Conservation (phyloP, 2,329 filamentous ascomycete species). For the Ascochyta clinopodiicola region DNA sequence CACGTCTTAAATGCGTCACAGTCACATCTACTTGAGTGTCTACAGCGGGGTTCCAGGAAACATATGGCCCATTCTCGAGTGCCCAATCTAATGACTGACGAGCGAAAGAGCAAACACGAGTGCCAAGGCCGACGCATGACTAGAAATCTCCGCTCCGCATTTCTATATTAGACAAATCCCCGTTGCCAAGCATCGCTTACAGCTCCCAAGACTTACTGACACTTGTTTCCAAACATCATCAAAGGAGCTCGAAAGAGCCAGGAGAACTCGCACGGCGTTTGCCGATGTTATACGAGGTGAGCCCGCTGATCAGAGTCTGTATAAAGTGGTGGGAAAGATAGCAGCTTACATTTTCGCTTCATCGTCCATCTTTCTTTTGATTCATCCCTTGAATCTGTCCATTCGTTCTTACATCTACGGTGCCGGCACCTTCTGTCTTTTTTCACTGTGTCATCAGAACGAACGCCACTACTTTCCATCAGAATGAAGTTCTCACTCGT, state of each 20-base stretch:
- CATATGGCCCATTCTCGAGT: neutral
- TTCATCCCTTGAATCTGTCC: neutral
- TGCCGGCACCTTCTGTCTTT: conserved; percentile 13
- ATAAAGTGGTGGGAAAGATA: neutral
- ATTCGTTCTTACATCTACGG: conserved; percentile 4
- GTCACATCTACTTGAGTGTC: neutral
- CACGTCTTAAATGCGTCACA: neutral
- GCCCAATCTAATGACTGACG: neutral
- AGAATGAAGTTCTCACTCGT: conserved; percentile 30
- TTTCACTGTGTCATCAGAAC: neutral
- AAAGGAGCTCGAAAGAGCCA: conserved; percentile 11
- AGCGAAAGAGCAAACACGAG: neutral
- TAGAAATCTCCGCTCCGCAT: neutral
- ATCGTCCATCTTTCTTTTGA: neutral
- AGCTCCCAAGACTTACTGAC: conserved; percentile 1
- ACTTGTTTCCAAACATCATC: conserved; percentile 12
- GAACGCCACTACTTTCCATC: neutral
- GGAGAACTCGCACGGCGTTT: neutral
- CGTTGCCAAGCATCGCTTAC: conserved; percentile 5
- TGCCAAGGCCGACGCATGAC: neutral
- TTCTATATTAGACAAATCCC: neutral
- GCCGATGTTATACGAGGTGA: neutral
- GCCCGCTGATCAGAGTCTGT: neutral
- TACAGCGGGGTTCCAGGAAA: neutral
- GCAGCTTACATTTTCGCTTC: neutral